Evolutionary conservation across 1,284 basidiomycete genomes (phyloP), one percentile per base, ranked within the genome.

Genomic region (Caloboletus inedulis): DNA sequence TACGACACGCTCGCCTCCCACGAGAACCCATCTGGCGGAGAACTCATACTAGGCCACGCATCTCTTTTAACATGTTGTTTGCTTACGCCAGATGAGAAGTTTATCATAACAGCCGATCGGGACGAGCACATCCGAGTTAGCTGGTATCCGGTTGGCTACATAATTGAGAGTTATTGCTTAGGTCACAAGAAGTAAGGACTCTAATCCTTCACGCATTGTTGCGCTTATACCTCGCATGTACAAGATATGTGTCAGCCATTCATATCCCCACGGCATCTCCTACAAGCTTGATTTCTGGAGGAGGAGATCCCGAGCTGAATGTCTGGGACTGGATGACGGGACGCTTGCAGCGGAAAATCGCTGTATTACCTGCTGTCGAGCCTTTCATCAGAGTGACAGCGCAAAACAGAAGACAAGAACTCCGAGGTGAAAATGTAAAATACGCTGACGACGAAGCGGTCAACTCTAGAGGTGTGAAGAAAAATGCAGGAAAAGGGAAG

Each of bases 101-200:
- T 79, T 62, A 84, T 98, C 62, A 78, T 96, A 59, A 91, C 92
- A 0, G 87, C 91, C 0, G 94, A 97, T 67, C 74, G 94, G 42
- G 94, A 97, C 64, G 94, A 97, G 66, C 94, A 97, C 66, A 87
- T 98, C 49, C 79, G 94, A 48, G 80, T 95, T n/a, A 93, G 89
- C 62, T 84, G 89, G 80, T 97, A 82, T 65, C 94, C 94, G 0
- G 76, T 87, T 54, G 87, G 91, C 13, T 89, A 87, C 60, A 80
- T 82, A 33, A 88, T 96, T 52, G 91, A 96, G 67, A 81, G 79
- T 53, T 96, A 85, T 69, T 89, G 93, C 56, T 78, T 94, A 36
- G 94, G 93, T 7, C 88, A 91, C 64, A 77, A 79, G 60, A 89
- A 86, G 90, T 94, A 58, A 61, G 83, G 1, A 18, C n/a, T 48